Base-by-base conservation (phyloP, 495 filamentous ascomycete species). In the Trichocladium antarcticum region DNA sequence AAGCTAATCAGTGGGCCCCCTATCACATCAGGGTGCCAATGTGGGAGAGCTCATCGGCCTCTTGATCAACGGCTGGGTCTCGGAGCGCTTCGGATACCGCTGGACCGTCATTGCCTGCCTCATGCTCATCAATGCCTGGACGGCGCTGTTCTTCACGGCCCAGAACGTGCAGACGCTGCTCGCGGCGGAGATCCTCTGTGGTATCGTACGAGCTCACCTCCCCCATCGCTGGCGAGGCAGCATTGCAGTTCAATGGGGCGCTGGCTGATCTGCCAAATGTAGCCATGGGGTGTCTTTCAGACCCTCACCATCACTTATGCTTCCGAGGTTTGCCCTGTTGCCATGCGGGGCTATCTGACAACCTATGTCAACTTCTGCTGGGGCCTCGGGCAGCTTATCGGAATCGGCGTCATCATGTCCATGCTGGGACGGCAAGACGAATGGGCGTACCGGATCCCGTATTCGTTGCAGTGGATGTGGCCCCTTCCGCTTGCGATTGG, bases 391-490 rank as follows among this genome's bases (percentile, higher is more conserved):
- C 84, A 88, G 59, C 67, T 85, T 32, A 85, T 90, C 56, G 82
- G 77, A 7, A 75, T 83, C 41, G 84, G 82, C 15, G 84, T 87
- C 43, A 80, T 90, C 55, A 80, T 76, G 63, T 68, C 70, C 21
- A 79, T 85, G 74, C 57, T 82, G 40, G 62, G 68, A 38, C 68
- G 78, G 10, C 38, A 66, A 2, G 77, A 80, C 45, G 61, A 75
- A 60, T 76, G 73, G 74, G 69, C 76, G 1, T 83, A 80, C 71
- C 65, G 79, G 22, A 73, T 77, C 29, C 79, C 79, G 12, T 88
- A 85, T 52, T 79, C 78, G 3, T 60, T 88, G 7, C 86, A 92
- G 65, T 92, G 86, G 85, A 83, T 92, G 75, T 92, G 84, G 83
- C 84, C 85, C 0, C 58, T 83, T 5, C 85, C 85, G 3, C 71